These are phyloP conservation scores for Ophiostoma sp. DNA, from an alignment of 2,329 filamentous ascomycete species.

Conservation along the genomic window DNA sequence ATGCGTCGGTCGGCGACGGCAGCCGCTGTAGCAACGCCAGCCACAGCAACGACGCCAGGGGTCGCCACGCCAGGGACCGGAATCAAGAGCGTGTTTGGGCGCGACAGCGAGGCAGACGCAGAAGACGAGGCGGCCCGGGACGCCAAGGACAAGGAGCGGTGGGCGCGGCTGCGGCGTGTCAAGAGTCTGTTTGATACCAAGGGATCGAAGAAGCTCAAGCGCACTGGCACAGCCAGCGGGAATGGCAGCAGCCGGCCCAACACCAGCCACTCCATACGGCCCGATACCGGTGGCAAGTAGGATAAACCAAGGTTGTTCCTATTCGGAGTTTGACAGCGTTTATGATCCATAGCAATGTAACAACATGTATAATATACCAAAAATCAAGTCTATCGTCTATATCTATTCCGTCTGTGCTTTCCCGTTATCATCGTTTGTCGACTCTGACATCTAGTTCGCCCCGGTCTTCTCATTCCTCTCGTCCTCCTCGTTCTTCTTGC, in stretches of 20 bases:
- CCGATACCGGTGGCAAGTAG: constrained; percentile 12
- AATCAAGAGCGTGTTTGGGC: constrained; percentile 15
- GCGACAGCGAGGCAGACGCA: constrained; percentile 12
- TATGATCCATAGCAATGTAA: background rate
- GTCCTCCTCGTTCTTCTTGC: background rate
- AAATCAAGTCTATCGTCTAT: background rate
- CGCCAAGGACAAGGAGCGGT: constrained; percentile 64
- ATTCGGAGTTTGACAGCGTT: background rate
- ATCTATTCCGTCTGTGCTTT: too few species aligned
- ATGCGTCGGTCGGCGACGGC: constrained; percentile 6
- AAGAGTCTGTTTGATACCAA: constrained; percentile 68
- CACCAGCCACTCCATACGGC: constrained; percentile 19
- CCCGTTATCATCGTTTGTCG: background rate
- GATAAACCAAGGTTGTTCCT: background rate
- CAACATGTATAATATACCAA: background rate
- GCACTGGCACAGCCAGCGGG: constrained; percentile 16
- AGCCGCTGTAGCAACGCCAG: background rate
- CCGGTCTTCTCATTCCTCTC: background rate
- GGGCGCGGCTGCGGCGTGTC: constrained; percentile 64
- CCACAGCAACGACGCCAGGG: constrained; percentile 22
- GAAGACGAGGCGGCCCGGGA: constrained; percentile 44
- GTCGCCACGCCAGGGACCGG: constrained; percentile 22
- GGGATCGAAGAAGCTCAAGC: constrained; percentile 46
- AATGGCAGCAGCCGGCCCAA: constrained; percentile 22
- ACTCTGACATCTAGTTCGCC: background rate